Evolutionary conservation across 768 basidiomycete species (phyloP).

Genomic region (Phlebiopsis gigantea): DNA sequence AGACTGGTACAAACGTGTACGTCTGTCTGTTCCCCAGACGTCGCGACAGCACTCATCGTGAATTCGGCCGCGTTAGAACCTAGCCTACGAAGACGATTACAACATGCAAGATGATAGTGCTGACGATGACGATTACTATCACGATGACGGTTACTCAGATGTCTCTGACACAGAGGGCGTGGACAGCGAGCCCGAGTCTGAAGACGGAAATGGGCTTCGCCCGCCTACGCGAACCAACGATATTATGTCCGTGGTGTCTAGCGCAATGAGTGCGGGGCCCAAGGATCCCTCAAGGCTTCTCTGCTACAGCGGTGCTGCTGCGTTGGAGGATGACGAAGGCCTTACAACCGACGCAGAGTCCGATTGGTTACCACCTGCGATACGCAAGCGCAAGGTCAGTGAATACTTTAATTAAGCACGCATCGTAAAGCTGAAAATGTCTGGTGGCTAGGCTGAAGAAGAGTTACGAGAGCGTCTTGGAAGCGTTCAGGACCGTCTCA

Average conservation of each 20-base stretch:
- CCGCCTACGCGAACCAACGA: too few species aligned
- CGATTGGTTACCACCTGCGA: conserved; percentile 1
- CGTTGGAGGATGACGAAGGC: conserved; percentile 1
- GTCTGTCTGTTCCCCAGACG: not conserved
- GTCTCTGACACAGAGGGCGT: not conserved
- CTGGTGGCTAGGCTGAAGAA: conserved; percentile 1
- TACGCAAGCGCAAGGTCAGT: conserved; percentile 3
- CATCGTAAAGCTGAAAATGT: not conserved
- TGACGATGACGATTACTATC: conserved; percentile 6
- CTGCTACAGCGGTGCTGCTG: not conserved
- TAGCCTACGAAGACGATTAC: not conserved
- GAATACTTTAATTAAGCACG: not conserved
- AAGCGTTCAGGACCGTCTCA: not conserved
- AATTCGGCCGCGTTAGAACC: not conserved
- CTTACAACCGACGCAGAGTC: not conserved
- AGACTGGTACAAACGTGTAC: conserved; percentile 19
- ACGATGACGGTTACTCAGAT: not conserved
- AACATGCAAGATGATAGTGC: not conserved
- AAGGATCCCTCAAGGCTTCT: not conserved
- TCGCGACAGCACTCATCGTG: not conserved
- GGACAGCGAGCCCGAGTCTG: not conserved
- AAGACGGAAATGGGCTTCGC: not conserved
- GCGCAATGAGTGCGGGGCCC: too few species aligned
- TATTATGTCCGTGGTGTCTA: too few species aligned
- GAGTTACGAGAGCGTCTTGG: not conserved